Evolutionary conservation across 768 basidiomycete genomes (phyloP), one percentile per base, ranked within the genome.

Genomic region (Baorangia bicolor): DNA sequence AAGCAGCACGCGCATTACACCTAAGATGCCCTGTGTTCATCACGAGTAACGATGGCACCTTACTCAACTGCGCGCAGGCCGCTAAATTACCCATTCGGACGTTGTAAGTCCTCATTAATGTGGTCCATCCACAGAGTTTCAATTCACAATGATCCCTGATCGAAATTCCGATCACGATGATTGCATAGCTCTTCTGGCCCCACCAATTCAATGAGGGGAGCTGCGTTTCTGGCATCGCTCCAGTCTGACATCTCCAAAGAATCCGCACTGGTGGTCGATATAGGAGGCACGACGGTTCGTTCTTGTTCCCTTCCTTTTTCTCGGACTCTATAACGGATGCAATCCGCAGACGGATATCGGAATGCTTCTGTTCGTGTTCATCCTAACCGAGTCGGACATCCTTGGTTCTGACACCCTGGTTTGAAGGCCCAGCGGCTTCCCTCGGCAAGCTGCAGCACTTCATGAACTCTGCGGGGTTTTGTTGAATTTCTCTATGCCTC

Each of bases 181-280:
- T 53, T 44, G 12, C 43, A 40, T 52, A 71, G 65, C 54, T 78
- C 78, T 21, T 80, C 78, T 40, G 83, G 83, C 3, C 81, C 85
- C 7, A 88, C 86, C 1, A 87, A 87, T 65, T 85, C 84, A 1
- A 88, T 87, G 85, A 74, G 86, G 47, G 86, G 85, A 10, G 86
- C 85, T 6, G 81, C 80, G 5, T 86, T 81, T 65, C 73, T 87
- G 6, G 79, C 85, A 2, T 78, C 76, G 10, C 67, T 75, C 41
- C 73, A 72, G 57, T 68, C 67, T 10, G 55, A 63, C 58, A 57
- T 68, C 51, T 42, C 67, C 42, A 73, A 64, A 54, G 69, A 77
- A 64, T 68, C 73, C 54, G 74, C 77, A 39, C 71, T 85, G 47
- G 86, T 87, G 0, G 75, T 83, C 50, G 86, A 87, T 65, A 74